Base-by-base conservation (phyloP, 1,139 yeast genomes). In the Blastobotrys elegans region DNA sequence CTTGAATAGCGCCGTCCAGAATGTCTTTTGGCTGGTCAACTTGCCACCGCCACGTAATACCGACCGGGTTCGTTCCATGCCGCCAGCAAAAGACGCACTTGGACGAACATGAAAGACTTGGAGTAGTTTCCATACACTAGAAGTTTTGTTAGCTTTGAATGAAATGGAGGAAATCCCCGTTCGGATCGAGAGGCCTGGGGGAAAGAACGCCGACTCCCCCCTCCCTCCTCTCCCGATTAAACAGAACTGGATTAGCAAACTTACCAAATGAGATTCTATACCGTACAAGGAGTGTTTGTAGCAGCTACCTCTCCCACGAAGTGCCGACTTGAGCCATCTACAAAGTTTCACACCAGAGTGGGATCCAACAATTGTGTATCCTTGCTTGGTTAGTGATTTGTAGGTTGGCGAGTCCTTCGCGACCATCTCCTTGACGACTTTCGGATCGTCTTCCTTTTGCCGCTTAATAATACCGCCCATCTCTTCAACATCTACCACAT, bases 21-120 rank as follows among this genome's bases (percentile, higher is more conserved):
- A 89, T 87, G 52, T 74, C 81, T 58, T 86, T 92, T 0, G 97
- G 96, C 20, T 84, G 82, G 65, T 89, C 96, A 22, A 88, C 84
- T 60, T 87, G 92, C 97, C 97, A 89, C 61, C 97, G 75, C 97
- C 97, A 89, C 58, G 84, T 84, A 40, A 95, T 89, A 24, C 96
- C 96, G 1, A 90, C 97, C 0, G 97, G 97, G 60, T 89, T 90
- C 2, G 97, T 89, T 43, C 97, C 97, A 63, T 90, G 97, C 63
- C 97, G 77, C 97, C 97, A 89, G 68, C 97, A 89, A 63, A 89
- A 89, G 2, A 89, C 97, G 74, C 97, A 89, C 65, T 89, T 89
- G 63, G 89, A 89, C 8, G 96, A 87, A 65, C 97, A 89, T 4
- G 96, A 92, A 50, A 89, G 71, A 1, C 95, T 84, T 1, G 97